phyloP scores from a whole-genome alignment of 2,329 filamentous ascomycete genomes.

The Chrysosporium queenslandicum region DNA sequence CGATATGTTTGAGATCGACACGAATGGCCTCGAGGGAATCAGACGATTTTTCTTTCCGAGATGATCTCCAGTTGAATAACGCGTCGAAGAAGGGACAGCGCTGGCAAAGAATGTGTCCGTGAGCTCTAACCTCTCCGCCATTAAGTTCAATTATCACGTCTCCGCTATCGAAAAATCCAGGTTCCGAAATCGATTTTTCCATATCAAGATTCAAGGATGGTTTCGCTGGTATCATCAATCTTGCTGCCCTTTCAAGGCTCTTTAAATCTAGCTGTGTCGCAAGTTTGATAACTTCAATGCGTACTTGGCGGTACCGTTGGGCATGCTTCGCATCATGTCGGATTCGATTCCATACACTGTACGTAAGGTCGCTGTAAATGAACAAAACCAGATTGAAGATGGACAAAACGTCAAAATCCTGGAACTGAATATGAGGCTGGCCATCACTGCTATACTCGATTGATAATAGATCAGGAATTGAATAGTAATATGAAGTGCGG shows the following conservation, averaged over 20 bases:
- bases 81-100: conserved; percentile 88
- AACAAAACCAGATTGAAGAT: conserved; percentile 72
- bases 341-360: conserved; percentile 80
- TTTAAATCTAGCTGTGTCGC: conserved; percentile 60
- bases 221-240: conserved; percentile 59
- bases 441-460: conserved; percentile 46
- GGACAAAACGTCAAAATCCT: conserved; percentile 64
- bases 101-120: conserved; percentile 69
- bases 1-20: conserved; percentile 76
- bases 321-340: conserved; percentile 55
- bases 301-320: conserved; percentile 65
- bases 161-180: conserved; percentile 63
- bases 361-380: conserved; percentile 65
- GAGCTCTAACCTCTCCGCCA: conserved; percentile 56
- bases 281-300: conserved; percentile 79
- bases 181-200: conserved; percentile 56
- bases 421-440: conserved; percentile 53
- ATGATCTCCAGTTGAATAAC: conserved; percentile 78
- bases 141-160: conserved; percentile 73
- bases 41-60: conserved; percentile 40
- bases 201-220: conserved; percentile 60
- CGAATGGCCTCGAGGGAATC: conserved; percentile 45
- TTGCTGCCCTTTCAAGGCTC: conserved; percentile 64
- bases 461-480: conserved; percentile 50
- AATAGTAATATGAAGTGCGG: conserved; percentile 45